Percentiles rank a stretch among this genome's conserved stretches.
Conservation (phyloP, 2,329 filamentous ascomycete species). For the Sarocladium oryzae region DNA sequence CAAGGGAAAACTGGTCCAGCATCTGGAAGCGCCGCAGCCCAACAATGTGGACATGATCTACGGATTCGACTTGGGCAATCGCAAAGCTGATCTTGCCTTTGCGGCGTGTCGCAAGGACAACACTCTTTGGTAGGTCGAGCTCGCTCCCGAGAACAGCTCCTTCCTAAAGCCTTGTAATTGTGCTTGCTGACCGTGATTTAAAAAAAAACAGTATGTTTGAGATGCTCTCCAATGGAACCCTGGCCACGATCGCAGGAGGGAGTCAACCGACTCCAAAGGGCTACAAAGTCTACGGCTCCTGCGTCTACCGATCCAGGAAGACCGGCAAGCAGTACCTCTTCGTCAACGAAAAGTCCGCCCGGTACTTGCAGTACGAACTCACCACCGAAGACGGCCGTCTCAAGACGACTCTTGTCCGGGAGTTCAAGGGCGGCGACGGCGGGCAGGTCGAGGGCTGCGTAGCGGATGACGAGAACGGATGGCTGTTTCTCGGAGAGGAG, state of each 20-base stretch:
- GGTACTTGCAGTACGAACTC: constrained; percentile 48
- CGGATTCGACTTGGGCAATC: constrained; percentile 34
- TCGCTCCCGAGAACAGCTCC: too few relatives aligned
- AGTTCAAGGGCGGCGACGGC: constrained; percentile 43
- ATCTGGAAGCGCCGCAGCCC: constrained; percentile 37
- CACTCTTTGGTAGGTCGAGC: constrained; percentile 40
- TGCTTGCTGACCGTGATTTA: too few relatives aligned
- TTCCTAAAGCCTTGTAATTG: too few relatives aligned
- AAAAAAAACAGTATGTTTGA: constrained; percentile 40
- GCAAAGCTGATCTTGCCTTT: constrained; percentile 40
- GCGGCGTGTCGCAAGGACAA: constrained; percentile 45
- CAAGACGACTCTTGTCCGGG: constrained; percentile 40
- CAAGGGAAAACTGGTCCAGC: constrained; percentile 39
- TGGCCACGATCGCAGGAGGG: constrained; percentile 37
- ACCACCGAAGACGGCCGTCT: constrained; percentile 35
- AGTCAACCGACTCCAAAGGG: constrained; percentile 36
- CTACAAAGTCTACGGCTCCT: constrained; percentile 46
- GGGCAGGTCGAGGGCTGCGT: constrained; percentile 50
- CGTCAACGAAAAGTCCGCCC: constrained; percentile 46
- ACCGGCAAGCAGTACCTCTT: constrained; percentile 46
- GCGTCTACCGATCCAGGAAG: constrained; percentile 40
- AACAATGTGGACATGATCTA: constrained; percentile 52
- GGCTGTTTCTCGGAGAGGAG: constrained; percentile 46
- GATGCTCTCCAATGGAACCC: constrained; percentile 37
- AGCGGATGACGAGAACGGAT: constrained; percentile 42